Percentiles rank a stretch among this genome's conserved stretches.
Conservation (phyloP, 768 basidiomycete genomes). For the Collybia sp. region DNA sequence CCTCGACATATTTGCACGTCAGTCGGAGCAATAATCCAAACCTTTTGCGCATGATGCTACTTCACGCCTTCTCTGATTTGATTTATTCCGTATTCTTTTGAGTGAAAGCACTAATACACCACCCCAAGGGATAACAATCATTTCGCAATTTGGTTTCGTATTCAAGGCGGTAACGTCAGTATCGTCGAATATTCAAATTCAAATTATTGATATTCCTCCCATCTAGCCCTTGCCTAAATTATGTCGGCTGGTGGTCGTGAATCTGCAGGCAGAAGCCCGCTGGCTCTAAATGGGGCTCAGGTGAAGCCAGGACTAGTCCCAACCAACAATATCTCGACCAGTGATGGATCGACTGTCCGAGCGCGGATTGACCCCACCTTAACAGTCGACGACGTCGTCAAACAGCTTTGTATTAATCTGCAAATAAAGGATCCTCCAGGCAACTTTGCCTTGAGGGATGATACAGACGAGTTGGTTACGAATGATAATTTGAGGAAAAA, state of each 20-base stretch:
- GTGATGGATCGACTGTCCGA: conserved; percentile 69
- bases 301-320: conserved; percentile 57
- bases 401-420: conserved; percentile 77
- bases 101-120: background rate
- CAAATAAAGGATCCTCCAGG: conserved; percentile 71
- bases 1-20: conserved; percentile 55
- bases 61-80: conserved; percentile 36
- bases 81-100: conserved; percentile 12
- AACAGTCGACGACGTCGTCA: conserved; percentile 80
- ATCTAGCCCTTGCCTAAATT: conserved; percentile 2
- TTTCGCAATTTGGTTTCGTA: too few species aligned
- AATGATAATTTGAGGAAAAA: conserved; percentile 82
- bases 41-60: conserved; percentile 31
- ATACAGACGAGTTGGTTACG: conserved; percentile 79
- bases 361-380: conserved; percentile 83
- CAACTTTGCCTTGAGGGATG: conserved; percentile 77
- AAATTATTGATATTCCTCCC: background rate
- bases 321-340: conserved; percentile 80
- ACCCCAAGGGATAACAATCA: too few species aligned
- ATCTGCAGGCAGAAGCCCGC: background rate
- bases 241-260: conserved; percentile 6
- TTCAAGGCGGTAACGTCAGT: background rate
- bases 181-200: background rate
- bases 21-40: conserved; percentile 38
- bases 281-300: conserved; percentile 24